Conservation (phyloP, 164 flowering plant genomes). For the Sedum album region DNA sequence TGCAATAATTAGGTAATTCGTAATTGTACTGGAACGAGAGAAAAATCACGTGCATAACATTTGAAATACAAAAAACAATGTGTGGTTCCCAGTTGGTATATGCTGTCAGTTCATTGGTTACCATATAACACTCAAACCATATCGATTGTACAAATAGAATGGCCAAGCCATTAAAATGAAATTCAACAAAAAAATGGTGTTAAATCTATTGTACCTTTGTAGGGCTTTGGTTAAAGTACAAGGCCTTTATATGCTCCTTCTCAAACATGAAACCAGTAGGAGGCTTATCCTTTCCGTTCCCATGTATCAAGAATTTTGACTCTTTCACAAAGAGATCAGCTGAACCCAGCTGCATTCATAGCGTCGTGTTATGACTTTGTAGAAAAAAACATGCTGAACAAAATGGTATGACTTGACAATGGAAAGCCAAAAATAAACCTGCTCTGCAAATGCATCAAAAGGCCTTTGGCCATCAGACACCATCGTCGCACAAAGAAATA, state of each 20-base stretch:
- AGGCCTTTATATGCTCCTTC: conserved; percentile 71
- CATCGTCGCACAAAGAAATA: conserved; percentile 90
- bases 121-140: neutral
- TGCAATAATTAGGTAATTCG: neutral
- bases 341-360: conserved; percentile 72
- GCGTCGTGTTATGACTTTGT: neutral
- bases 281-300: conserved; percentile 80
- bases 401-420: neutral
- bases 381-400: neutral
- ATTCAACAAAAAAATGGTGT: conserved; percentile 18
- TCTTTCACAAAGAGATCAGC: conserved; percentile 74
- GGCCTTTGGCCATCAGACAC: conserved; percentile 76
- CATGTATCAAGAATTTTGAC: conserved; percentile 60
- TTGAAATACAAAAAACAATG: neutral
- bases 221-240: conserved; percentile 87
- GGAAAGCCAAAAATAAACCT: conserved; percentile 34
- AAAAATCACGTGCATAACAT: neutral
- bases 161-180: neutral
- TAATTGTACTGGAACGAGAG: neutral
- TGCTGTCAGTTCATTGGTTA: neutral
- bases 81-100: neutral
- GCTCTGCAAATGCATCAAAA: conserved; percentile 82
- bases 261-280: conserved; percentile 93
- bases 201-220: conserved; percentile 43
- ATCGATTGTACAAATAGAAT: neutral